Evolutionary conservation across 257 asterid species (phyloP).

Genomic region (Penstemon barbatus): DNA sequence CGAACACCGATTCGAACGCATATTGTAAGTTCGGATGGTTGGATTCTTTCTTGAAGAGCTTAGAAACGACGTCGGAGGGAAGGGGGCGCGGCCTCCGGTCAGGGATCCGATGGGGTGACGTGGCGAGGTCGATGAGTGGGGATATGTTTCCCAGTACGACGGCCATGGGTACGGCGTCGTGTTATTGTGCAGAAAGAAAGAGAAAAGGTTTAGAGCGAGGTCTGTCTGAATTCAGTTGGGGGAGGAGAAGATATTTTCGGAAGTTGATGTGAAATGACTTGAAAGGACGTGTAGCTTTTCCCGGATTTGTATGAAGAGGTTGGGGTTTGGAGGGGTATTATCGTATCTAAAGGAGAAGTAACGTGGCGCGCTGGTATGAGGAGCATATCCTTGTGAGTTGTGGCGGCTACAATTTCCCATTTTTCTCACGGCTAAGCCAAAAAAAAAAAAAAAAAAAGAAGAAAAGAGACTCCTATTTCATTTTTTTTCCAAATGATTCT

Average conservation of each 20-base stretch:
- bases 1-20: slow-evolving; percentile 54
- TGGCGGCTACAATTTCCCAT: background rate
- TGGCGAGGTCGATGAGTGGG: slow-evolving; percentile 60
- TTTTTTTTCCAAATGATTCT: too few species aligned
- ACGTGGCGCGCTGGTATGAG: background rate
- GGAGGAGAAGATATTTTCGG: slow-evolving; percentile 43
- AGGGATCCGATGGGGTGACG: slow-evolving; percentile 47
- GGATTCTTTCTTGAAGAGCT: slow-evolving; percentile 53
- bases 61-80: slow-evolving; percentile 45
- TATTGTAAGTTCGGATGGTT: slow-evolving; percentile 38
- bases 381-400: background rate
- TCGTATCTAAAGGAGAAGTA: background rate
- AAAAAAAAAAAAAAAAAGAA: too few species aligned
- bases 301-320: too few species aligned
- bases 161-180: slow-evolving; percentile 59
- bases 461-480: too few species aligned
- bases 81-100: slow-evolving; percentile 36
- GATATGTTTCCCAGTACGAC: slow-evolving; percentile 61
- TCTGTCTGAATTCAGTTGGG: slow-evolving; percentile 18
- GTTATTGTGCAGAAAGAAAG: background rate
- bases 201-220: background rate
- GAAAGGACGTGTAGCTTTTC: background rate
- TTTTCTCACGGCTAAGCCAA: slow-evolving; percentile 1
- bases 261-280: background rate
- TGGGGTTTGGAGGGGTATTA: slow-evolving; percentile 28